These are phyloP conservation scores for Leccinum griseonigrum DNA, from an alignment of 1,284 basidiomycete genomes.

Conservation along the genomic window DNA sequence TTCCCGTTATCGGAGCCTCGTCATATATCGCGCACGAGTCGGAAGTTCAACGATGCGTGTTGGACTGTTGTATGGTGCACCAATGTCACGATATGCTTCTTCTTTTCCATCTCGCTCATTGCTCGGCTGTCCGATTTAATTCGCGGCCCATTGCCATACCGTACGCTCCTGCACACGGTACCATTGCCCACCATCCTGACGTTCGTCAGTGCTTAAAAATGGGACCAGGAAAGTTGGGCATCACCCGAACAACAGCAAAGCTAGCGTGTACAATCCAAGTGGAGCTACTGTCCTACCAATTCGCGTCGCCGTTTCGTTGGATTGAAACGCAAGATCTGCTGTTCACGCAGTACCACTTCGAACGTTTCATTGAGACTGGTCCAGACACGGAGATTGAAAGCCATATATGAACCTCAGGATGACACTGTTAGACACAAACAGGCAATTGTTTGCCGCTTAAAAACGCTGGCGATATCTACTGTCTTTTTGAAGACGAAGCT, in stretches of 20 bases:
- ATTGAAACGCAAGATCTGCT: slow-evolving; percentile 98
- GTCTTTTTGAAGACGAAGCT: slow-evolving; percentile 90
- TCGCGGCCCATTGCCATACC: no score
- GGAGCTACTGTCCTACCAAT: slow-evolving; percentile 96
- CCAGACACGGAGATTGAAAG: slow-evolving; percentile 87
- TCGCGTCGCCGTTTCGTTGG: slow-evolving; percentile 95
- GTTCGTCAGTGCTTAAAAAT: slow-evolving; percentile 46
- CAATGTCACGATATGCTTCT: no score
- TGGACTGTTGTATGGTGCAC: no score
- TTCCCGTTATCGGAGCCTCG: no score
- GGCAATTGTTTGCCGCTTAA: slow-evolving; percentile 90
- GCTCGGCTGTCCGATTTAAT: no score
- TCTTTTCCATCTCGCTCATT: no score
- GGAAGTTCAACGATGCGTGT: no score
- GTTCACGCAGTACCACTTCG: slow-evolving; percentile 88
- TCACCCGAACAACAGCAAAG: slow-evolving; percentile 79
- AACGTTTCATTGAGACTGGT: slow-evolving; percentile 93
- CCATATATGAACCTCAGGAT: slow-evolving; percentile 92
- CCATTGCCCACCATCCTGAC: no score
- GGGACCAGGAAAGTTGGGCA: slow-evolving; percentile 93
- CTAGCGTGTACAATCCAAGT: slow-evolving; percentile 95
- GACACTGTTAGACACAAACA: slow-evolving; percentile 82
- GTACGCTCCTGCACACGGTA: no score
- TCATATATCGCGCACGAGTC: no score
- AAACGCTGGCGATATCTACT: slow-evolving; percentile 96